phyloP scores from a whole-genome alignment of 2,329 filamentous ascomycete species.

The Aspergillus caelatus region DNA sequence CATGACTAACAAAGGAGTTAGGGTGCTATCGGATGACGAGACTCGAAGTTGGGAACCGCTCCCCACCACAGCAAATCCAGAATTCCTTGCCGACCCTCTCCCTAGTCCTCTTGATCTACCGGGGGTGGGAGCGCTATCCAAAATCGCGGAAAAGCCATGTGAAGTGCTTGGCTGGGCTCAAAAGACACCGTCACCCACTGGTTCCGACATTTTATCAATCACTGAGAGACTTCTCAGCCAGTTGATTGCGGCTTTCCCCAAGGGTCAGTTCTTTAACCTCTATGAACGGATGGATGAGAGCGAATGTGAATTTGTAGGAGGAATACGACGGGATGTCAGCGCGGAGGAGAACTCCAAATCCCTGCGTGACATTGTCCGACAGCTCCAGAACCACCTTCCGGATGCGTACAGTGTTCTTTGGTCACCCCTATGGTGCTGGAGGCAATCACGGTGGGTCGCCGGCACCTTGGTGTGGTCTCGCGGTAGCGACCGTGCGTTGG shows the following conservation, averaged over 20 bases:
- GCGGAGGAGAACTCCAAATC: neutral
- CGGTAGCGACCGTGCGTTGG: constrained; percentile 23
- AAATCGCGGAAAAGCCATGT: constrained; percentile 18
- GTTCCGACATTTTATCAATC: constrained; percentile 3
- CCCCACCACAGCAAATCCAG: constrained; percentile 18
- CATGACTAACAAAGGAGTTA: neutral
- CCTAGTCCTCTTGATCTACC: constrained; percentile 17
- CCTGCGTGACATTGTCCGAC: constrained; percentile 21
- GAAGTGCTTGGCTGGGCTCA: constrained; percentile 23
- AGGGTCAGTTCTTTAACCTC: constrained; percentile 29
- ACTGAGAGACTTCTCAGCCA: constrained; percentile 21
- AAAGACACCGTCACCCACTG: neutral
- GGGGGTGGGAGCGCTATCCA: constrained; percentile 20
- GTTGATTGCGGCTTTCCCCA: constrained; percentile 26
- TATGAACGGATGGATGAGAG: constrained; percentile 9
- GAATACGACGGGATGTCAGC: neutral
- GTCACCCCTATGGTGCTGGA: constrained; percentile 35
- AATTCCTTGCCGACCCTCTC: constrained; percentile 17
- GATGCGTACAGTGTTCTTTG: constrained; percentile 27
- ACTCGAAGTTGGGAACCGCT: constrained; percentile 28
- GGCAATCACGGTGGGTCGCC: constrained; percentile 37
- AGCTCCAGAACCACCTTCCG: constrained; percentile 15
- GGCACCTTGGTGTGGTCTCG: constrained; percentile 33
- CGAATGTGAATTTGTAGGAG: neutral
- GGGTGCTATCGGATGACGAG: constrained; percentile 16